Percentiles rank a stretch among this genome's conserved stretches.
These are phyloP conservation scores for Dothideomycetes sp. DNA, from an alignment of 2,329 filamentous ascomycete genomes.

Conservation along the genomic window DNA sequence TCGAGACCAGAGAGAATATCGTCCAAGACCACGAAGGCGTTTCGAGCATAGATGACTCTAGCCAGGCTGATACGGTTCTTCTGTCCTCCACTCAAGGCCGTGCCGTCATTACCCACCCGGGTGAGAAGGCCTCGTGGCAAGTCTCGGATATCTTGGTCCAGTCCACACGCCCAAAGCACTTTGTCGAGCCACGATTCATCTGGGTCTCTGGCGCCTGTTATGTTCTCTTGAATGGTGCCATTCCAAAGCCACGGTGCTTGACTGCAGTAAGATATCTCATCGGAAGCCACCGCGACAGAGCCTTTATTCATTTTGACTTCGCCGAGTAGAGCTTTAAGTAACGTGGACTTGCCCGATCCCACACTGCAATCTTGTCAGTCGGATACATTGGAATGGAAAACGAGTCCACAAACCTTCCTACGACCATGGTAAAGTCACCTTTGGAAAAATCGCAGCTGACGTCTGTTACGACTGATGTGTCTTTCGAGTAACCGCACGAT, in stretches of 20 bases:
- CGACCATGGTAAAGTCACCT: conserved; percentile 17
- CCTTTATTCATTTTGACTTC: conserved; percentile 13
- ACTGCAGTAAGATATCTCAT: conserved; percentile 15
- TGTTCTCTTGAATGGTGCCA: conserved; percentile 67
- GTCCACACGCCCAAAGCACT: conserved; percentile 62
- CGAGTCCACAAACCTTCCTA: conserved; percentile 13
- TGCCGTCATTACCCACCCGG: conserved; percentile 75
- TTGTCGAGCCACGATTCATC: conserved; percentile 60
- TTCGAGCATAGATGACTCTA: conserved; percentile 68
- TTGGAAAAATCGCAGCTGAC: conserved; percentile 12
- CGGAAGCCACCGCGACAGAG: conserved; percentile 8
- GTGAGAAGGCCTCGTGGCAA: conserved; percentile 68
- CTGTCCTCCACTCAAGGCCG: conserved; percentile 76
- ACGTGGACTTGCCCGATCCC: conserved; percentile 18
- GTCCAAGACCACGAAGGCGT: conserved; percentile 67
- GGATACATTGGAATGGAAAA: not conserved
- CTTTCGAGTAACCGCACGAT: conserved; percentile 13
- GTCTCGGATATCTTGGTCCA: conserved; percentile 68
- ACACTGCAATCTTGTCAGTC: no score
- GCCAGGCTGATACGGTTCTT: conserved; percentile 76
- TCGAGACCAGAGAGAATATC: conserved; percentile 74
- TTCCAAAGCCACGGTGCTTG: conserved; percentile 63
- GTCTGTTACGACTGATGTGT: conserved; percentile 7
- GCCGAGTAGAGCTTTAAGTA: conserved; percentile 15
- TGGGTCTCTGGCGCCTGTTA: conserved; percentile 64